Conservation (phyloP, 768 basidiomycete species). For the Punctularia strigosozonata region DNA sequence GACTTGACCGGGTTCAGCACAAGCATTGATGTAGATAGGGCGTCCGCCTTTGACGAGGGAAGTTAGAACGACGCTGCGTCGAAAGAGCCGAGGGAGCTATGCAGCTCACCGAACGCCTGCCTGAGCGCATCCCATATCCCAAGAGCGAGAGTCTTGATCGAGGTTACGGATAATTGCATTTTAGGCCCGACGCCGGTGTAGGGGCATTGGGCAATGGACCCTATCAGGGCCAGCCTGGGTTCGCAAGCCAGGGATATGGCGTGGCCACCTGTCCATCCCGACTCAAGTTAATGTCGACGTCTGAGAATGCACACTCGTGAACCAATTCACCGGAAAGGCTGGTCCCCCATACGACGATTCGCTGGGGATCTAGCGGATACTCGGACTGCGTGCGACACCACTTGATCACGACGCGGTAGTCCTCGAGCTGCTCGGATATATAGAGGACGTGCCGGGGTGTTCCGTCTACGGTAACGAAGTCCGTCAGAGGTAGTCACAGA, state of each 20-base stretch:
- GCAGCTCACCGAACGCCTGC: constrained; percentile 14
- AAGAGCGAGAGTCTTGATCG: constrained; percentile 11
- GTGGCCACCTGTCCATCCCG: constrained; percentile 17
- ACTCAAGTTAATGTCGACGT: not conserved
- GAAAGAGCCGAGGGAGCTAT: no score
- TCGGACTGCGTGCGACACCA: constrained; percentile 17
- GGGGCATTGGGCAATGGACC: constrained; percentile 23
- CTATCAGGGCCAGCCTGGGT: constrained; percentile 18
- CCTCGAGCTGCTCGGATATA: constrained; percentile 23
- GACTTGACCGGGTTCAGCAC: constrained; percentile 17
- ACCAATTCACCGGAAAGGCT: constrained; percentile 18
- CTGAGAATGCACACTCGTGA: not conserved
- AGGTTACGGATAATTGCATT: constrained; percentile 4
- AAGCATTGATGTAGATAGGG: constrained; percentile 18
- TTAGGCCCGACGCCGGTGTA: constrained; percentile 13
- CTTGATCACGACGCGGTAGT: constrained; percentile 24
- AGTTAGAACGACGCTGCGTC: no score
- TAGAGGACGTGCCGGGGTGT: constrained; percentile 16
- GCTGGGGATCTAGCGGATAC: constrained; percentile 20
- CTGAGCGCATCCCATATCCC: constrained; percentile 15
- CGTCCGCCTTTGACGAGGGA: no score
- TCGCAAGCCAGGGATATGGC: constrained; percentile 18
- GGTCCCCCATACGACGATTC: constrained; percentile 23
- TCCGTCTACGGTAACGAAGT: constrained; percentile 15
- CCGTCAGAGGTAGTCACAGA: not conserved